phyloP scores from a whole-genome alignment of 352 stramenopile genomes.

The Globisporangium paddicum region DNA sequence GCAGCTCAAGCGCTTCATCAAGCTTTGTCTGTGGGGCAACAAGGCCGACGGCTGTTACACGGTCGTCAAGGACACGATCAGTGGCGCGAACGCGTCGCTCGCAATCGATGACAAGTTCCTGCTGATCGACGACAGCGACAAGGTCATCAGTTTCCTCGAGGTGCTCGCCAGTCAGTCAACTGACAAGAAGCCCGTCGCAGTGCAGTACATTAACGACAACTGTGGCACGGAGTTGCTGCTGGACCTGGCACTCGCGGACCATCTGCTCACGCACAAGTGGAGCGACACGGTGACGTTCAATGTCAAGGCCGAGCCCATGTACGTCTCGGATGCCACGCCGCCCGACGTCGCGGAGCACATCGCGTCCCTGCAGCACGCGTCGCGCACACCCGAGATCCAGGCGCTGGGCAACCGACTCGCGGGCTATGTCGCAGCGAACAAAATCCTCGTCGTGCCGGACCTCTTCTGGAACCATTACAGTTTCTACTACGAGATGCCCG shows the following conservation, averaged over 20 bases:
- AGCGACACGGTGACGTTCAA: slow-evolving; percentile 54
- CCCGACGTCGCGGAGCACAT: slow-evolving; percentile 59
- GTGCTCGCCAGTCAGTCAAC: neutral
- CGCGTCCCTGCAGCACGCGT: slow-evolving; percentile 34
- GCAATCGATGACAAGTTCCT: slow-evolving; percentile 54
- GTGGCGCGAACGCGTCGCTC: slow-evolving; percentile 40
- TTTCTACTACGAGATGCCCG: slow-evolving; percentile 69
- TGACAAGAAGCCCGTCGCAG: slow-evolving; percentile 5
- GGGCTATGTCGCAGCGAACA: slow-evolving; percentile 21
- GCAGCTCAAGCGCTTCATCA: slow-evolving; percentile 63
- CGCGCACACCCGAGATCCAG: slow-evolving; percentile 30
- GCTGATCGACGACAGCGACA: slow-evolving; percentile 48
- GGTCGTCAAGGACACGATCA: slow-evolving; percentile 66
- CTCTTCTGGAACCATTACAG: slow-evolving; percentile 68
- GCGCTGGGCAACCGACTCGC: slow-evolving; percentile 39
- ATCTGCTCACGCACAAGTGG: slow-evolving; percentile 46
- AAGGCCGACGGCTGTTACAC: slow-evolving; percentile 78
- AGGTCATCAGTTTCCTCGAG: slow-evolving; percentile 42
- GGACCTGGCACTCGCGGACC: slow-evolving; percentile 60
- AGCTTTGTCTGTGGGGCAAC: slow-evolving; percentile 69
- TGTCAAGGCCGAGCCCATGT: slow-evolving; percentile 70
- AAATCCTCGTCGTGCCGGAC: slow-evolving; percentile 24
- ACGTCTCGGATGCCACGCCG: slow-evolving; percentile 70
- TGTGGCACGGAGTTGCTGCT: slow-evolving; percentile 66
- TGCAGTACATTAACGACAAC: slow-evolving; percentile 80